These are phyloP conservation scores for Thalassiosira gravida DNA, from an alignment of 352 stramenopile genomes.

Conservation along the genomic window DNA sequence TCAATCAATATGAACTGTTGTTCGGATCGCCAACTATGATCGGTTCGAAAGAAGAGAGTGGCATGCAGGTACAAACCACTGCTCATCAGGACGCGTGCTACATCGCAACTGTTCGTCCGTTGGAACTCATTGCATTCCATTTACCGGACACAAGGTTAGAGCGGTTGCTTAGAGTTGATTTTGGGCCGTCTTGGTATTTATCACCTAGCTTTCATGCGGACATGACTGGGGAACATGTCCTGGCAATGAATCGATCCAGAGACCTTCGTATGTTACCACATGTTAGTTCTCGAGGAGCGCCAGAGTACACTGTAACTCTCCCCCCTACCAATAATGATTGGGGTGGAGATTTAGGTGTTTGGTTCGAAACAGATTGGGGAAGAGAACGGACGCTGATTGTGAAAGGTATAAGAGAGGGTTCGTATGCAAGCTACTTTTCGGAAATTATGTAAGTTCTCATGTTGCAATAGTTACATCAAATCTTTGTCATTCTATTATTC, in stretches of 20 bases:
- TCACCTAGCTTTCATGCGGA: slow-evolving; percentile 86
- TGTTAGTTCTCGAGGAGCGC: slow-evolving; percentile 62
- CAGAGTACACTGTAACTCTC: slow-evolving; percentile 78
- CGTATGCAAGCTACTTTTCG: slow-evolving; percentile 72
- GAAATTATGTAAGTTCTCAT: slow-evolving; percentile 37
- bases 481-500: neutral
- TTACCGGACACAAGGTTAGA: slow-evolving; percentile 84
- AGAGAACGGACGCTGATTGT: slow-evolving; percentile 85
- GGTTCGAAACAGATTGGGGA: slow-evolving; percentile 89
- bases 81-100: slow-evolving; percentile 78
- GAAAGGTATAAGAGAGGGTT: slow-evolving; percentile 85
- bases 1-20: slow-evolving; percentile 79
- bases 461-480: neutral
- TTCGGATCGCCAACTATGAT: slow-evolving; percentile 69
- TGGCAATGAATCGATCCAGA: slow-evolving; percentile 69
- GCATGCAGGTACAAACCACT: slow-evolving; percentile 64
- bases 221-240: slow-evolving; percentile 77
- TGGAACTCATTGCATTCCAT: slow-evolving; percentile 75
- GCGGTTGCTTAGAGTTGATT: slow-evolving; percentile 77
- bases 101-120: slow-evolving; percentile 69
- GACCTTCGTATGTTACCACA: slow-evolving; percentile 72
- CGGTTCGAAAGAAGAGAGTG: slow-evolving; percentile 27
- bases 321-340: slow-evolving; percentile 70
- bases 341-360: slow-evolving; percentile 84
- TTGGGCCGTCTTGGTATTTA: slow-evolving; percentile 82